Evolutionary conservation across 441 rosid genomes (phyloP).

Genomic region (Arabidopsis hybrid): DNA sequence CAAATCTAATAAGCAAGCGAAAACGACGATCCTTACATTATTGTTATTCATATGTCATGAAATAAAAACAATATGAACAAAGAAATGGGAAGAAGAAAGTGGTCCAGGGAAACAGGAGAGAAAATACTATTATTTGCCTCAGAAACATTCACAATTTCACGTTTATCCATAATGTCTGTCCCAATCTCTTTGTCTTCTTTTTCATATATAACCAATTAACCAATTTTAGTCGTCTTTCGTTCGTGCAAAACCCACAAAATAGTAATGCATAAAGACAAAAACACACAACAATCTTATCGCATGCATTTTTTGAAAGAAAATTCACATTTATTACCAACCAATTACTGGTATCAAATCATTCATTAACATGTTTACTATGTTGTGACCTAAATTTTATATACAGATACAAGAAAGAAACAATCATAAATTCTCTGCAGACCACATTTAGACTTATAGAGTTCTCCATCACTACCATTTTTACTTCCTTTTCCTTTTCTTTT

Average conservation of each 20-base stretch:
- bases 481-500: too few relatives aligned
- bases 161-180: conserved; percentile 43
- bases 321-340: conserved; percentile 38
- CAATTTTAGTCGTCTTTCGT: conserved; percentile 29
- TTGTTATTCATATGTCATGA: conserved; percentile 10
- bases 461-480: conserved; percentile 32
- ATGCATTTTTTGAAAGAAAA: not conserved
- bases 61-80: conserved; percentile 20
- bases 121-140: conserved; percentile 36
- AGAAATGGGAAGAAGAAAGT: conserved; percentile 31
- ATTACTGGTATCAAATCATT: conserved; percentile 25
- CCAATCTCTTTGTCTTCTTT: conserved; percentile 42
- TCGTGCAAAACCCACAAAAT: conserved; percentile 27
- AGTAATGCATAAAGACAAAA: conserved; percentile 32
- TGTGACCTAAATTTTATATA: not conserved
- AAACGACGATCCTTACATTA: conserved; percentile 1
- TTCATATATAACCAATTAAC: conserved; percentile 13
- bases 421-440: conserved; percentile 34
- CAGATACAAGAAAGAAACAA: conserved; percentile 22
- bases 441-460: conserved; percentile 31
- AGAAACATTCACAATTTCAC: conserved; percentile 45
- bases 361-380: conserved; percentile 14
- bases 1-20: not conserved
- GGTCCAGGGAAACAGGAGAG: conserved; percentile 32
- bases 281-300: conserved; percentile 14